These are phyloP conservation scores for Candida oleophila DNA, from an alignment of 805 yeast genomes.

Conservation along the genomic window DNA sequence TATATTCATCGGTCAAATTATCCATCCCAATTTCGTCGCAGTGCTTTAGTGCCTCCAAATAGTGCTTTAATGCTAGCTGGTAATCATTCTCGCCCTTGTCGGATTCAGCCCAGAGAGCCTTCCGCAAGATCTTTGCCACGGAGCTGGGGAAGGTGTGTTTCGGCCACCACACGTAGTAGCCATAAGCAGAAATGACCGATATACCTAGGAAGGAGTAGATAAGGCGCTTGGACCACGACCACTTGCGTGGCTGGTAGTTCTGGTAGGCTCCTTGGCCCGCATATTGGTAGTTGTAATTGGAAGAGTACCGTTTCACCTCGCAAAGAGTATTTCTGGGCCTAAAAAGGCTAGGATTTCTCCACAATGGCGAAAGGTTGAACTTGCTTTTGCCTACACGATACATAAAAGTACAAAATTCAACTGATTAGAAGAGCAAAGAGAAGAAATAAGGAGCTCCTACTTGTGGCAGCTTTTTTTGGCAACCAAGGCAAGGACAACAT, in stretches of 20 bases:
- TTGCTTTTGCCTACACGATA: not conserved
- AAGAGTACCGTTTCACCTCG: not conserved
- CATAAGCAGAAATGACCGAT: conserved; percentile 18
- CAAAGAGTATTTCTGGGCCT: not conserved
- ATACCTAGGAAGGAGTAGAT: conserved; percentile 12
- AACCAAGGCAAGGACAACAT: no score
- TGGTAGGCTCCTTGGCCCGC: conserved; percentile 8
- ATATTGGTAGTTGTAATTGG: conserved; percentile 9
- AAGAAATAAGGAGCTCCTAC: no score
- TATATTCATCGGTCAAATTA: conserved; percentile 71
- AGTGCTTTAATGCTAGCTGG: conserved; percentile 65
- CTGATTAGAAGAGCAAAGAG: no score
- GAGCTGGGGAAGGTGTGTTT: conserved; percentile 64
- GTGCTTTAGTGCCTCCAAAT: conserved; percentile 69
- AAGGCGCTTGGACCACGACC: conserved; percentile 13
- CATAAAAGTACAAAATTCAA: no score
- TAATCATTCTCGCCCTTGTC: conserved; percentile 64
- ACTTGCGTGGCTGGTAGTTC: conserved; percentile 12
- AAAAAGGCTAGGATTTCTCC: not conserved
- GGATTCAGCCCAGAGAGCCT: conserved; percentile 82
- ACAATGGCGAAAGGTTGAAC: not conserved
- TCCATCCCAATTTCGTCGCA: conserved; percentile 57
- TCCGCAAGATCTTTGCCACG: conserved; percentile 70
- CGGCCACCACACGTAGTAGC: conserved; percentile 57
- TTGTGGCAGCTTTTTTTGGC: no score